Conservation (phyloP, 2,329 filamentous ascomycete genomes). For the Botrytis cinerea region DNA sequence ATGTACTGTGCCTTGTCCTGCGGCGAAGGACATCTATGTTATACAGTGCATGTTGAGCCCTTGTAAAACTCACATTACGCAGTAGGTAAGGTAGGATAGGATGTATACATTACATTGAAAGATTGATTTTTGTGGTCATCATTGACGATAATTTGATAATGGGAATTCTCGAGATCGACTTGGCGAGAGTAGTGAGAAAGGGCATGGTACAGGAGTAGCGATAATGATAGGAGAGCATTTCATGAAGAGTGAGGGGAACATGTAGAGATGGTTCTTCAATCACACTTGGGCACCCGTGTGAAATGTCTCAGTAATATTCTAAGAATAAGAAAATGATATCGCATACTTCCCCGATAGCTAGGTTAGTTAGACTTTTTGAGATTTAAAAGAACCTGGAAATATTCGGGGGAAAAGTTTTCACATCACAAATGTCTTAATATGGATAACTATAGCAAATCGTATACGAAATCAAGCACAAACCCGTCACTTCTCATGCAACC, state of each 20-base stretch:
- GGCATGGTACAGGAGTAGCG: background rate
- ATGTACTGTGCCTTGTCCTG: slow-evolving; percentile 17
- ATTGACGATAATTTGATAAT: slow-evolving; percentile 16
- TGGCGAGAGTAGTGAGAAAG: background rate
- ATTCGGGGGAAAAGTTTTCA: slow-evolving; percentile 5
- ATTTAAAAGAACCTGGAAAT: background rate
- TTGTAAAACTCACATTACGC: background rate
- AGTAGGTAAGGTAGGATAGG: background rate
- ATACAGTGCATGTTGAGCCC: slow-evolving; percentile 4
- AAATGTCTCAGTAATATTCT: slow-evolving; percentile 1
- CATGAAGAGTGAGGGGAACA: slow-evolving; percentile 5
- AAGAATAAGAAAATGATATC: background rate
- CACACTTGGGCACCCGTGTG: slow-evolving; percentile 12
- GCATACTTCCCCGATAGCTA: background rate
- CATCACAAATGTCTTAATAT: slow-evolving; percentile 6
- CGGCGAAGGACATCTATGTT: slow-evolving; percentile 13
- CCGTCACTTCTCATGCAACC: slow-evolving; percentile 18
- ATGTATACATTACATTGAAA: slow-evolving; percentile 18
- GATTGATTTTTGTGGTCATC: slow-evolving; percentile 10
- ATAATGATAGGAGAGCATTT: slow-evolving; percentile 18
- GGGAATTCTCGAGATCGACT: slow-evolving; percentile 12
- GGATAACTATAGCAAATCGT: slow-evolving; percentile 9
- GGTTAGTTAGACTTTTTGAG: background rate
- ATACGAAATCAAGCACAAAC: slow-evolving; percentile 16
- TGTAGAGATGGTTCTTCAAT: slow-evolving; percentile 4